These are phyloP conservation scores for Candida ipomoeae DNA, from an alignment of 805 yeast species.

Conservation along the genomic window DNA sequence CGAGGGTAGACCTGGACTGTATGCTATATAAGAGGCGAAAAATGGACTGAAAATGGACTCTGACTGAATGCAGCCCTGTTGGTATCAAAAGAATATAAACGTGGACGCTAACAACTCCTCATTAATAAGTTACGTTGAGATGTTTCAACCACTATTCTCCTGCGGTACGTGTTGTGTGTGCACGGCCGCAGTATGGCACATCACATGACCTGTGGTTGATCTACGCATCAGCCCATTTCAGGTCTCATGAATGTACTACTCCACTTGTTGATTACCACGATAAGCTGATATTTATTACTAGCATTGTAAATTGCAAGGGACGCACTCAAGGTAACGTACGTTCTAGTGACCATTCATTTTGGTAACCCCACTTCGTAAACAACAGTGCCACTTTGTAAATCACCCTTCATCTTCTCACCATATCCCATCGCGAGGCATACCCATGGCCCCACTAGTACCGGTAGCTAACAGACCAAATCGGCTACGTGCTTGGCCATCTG, in stretches of 20 bases:
- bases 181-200: neutral
- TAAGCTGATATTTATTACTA: neutral
- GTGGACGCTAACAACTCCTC: neutral
- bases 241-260: neutral
- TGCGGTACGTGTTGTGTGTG: slow-evolving; percentile 1
- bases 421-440: neutral
- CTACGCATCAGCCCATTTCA: neutral
- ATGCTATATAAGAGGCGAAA: neutral
- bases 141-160: neutral
- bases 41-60: neutral
- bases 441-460: neutral
- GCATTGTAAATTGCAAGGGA: neutral
- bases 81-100: neutral
- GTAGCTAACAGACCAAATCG: neutral
- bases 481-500: neutral
- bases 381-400: neutral
- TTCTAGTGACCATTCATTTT: neutral
- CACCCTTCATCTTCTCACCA: neutral
- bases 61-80: neutral
- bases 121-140: neutral
- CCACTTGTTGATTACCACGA: neutral
- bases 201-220: slow-evolving; percentile 1
- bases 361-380: no score
- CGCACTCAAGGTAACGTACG: neutral
- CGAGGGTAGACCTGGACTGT: neutral